Conservation (phyloP, 1,139 yeast species). For the Pichiaceae sp. region DNA sequence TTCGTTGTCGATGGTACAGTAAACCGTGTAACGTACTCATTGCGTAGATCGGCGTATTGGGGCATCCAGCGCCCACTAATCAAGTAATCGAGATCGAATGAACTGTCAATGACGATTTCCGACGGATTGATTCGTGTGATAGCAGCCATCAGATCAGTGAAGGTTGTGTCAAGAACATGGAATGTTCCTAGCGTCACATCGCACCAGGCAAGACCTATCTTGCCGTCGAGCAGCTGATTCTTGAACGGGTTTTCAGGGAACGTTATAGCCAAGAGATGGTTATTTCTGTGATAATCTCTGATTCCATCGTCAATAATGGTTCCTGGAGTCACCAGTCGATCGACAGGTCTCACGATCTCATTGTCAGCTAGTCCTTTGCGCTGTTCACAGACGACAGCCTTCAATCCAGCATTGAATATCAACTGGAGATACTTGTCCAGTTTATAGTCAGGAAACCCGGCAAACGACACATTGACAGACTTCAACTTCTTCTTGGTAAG, state of each 20-base stretch:
- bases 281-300: slow-evolving; percentile 62
- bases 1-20: slow-evolving; percentile 24
- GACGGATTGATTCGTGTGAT: slow-evolving; percentile 59
- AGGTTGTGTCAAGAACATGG: slow-evolving; percentile 53
- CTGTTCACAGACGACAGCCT: slow-evolving; percentile 81
- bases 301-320: slow-evolving; percentile 85
- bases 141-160: slow-evolving; percentile 48
- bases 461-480: slow-evolving; percentile 61
- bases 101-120: slow-evolving; percentile 39
- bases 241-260: slow-evolving; percentile 41
- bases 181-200: slow-evolving; percentile 82
- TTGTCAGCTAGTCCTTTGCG: slow-evolving; percentile 26
- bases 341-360: slow-evolving; percentile 57
- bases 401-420: slow-evolving; percentile 57
- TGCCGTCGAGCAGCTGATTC: slow-evolving; percentile 34
- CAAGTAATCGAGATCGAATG: slow-evolving; percentile 24
- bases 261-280: slow-evolving; percentile 58
- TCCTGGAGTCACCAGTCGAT: slow-evolving; percentile 86
- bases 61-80: slow-evolving; percentile 46
- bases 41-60: slow-evolving; percentile 51
- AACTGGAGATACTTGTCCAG: slow-evolving; percentile 65
- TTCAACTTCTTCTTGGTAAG: slow-evolving; percentile 41
- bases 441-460: slow-evolving; percentile 79
- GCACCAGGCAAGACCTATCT: slow-evolving; percentile 78
- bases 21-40: slow-evolving; percentile 54